Percentiles rank a stretch among this genome's conserved stretches.
Evolutionary conservation across 1,284 basidiomycete genomes (phyloP).

Genomic region (Inonotus obliquus): DNA sequence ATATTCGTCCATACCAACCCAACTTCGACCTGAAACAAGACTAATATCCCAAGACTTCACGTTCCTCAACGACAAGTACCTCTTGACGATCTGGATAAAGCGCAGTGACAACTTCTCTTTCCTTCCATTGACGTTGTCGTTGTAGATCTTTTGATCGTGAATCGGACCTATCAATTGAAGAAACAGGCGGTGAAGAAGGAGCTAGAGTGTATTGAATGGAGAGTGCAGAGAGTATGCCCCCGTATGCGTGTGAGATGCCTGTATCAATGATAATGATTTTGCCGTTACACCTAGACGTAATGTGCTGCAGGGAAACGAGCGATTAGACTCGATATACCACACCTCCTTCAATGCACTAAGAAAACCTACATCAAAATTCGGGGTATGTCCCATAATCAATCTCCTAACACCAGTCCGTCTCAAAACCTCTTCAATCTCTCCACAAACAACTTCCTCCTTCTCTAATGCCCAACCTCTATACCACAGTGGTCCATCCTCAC

Average conservation of each 20-base stretch:
- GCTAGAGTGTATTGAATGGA: slow-evolving; percentile 78
- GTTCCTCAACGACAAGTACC: slow-evolving; percentile 45
- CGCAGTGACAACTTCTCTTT: slow-evolving; percentile 76
- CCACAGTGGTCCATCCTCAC: slow-evolving; percentile 79
- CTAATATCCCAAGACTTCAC: slow-evolving; percentile 40
- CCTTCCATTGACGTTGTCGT: slow-evolving; percentile 50
- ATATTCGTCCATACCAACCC: too few species aligned
- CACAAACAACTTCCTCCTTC: slow-evolving; percentile 64
- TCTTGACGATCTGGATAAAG: slow-evolving; percentile 61
- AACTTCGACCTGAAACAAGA: too few species aligned
- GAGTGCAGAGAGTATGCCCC: slow-evolving; percentile 83
- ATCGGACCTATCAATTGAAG: background rate
- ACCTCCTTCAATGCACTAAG: background rate
- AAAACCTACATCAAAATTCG: slow-evolving; percentile 65
- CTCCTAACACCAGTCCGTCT: slow-evolving; percentile 71
- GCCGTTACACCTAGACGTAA: slow-evolving; percentile 78
- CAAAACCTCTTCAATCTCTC: slow-evolving; percentile 64
- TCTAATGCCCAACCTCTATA: slow-evolving; percentile 86
- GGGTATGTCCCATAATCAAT: slow-evolving; percentile 95
- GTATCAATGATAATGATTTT: slow-evolving; percentile 92
- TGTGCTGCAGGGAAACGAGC: slow-evolving; percentile 40
- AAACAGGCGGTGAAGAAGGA: slow-evolving; percentile 35
- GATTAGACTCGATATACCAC: background rate
- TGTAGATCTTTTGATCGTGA: too few species aligned
- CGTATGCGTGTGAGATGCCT: slow-evolving; percentile 91